Percentiles rank a stretch among this genome's conserved stretches.
Evolutionary conservation across 129 eudicot species (phyloP).

Genomic region (Heracleum sosnowskyi): DNA sequence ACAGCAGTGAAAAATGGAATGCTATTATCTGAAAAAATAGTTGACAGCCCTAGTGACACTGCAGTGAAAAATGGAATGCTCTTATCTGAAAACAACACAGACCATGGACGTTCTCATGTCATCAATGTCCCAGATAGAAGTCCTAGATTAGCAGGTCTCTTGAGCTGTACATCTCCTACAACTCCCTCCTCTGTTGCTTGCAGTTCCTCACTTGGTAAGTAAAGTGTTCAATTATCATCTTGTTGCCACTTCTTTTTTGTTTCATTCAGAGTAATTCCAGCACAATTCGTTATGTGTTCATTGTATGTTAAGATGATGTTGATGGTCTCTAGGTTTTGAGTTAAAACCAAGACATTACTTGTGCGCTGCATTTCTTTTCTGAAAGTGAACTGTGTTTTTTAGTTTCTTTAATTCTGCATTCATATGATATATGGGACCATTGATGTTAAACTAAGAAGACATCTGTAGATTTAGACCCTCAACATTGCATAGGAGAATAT

Average conservation of each 20-base stretch:
- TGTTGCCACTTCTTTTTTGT: neutral
- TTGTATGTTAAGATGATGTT: neutral
- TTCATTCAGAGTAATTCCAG: neutral
- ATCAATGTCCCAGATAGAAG: slow-evolving; percentile 40
- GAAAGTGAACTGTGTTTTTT: neutral
- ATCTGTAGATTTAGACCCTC: neutral
- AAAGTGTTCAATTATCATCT: neutral
- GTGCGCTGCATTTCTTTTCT: neutral
- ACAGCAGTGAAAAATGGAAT: slow-evolving; percentile 22
- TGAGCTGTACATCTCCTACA: slow-evolving; percentile 72
- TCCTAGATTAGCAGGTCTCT: slow-evolving; percentile 38
- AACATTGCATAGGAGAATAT: neutral
- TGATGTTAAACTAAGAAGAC: neutral
- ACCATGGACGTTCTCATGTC: slow-evolving; percentile 28
- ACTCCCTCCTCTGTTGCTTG: slow-evolving; percentile 92
- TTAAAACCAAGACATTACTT: neutral
- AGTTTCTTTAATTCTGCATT: neutral
- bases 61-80: slow-evolving; percentile 23
- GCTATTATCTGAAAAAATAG: slow-evolving; percentile 29
- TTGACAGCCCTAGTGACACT: slow-evolving; percentile 61
- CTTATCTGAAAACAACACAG: slow-evolving; percentile 29
- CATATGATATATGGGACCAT: neutral
- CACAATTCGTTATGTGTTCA: neutral
- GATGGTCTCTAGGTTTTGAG: neutral
- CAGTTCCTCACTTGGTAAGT: slow-evolving; percentile 78